phyloP scores from a whole-genome alignment of 805 yeast species.

The Wickerhamiella galacta region DNA sequence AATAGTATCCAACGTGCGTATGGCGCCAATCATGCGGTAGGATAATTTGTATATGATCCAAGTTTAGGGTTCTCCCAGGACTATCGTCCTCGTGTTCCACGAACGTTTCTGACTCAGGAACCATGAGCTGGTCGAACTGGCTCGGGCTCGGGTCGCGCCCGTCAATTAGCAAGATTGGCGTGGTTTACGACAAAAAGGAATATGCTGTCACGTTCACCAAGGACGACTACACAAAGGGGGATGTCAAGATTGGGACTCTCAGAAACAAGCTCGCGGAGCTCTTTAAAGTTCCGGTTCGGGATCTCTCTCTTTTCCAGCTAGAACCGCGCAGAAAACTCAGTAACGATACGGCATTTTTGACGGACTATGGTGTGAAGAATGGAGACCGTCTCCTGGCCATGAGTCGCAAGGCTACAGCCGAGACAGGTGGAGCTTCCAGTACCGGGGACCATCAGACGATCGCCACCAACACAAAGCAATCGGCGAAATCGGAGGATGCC shows the following conservation, averaged over 20 bases:
- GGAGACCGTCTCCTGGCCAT: slow-evolving; percentile 15
- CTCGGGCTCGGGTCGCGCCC: neutral
- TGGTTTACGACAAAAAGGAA: slow-evolving; percentile 9
- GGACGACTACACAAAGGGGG: slow-evolving; percentile 34
- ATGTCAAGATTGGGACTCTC: slow-evolving; percentile 49
- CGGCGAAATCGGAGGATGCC: neutral
- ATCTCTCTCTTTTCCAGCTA: slow-evolving; percentile 9
- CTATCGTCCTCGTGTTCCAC: too few species aligned
- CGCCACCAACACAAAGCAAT: slow-evolving; percentile 1
- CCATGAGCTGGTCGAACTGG: neutral
- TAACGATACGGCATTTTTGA: slow-evolving; percentile 9
- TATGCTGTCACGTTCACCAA: slow-evolving; percentile 13
- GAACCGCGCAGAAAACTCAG: slow-evolving; percentile 11
- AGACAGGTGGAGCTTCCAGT: neutral
- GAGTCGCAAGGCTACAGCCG: slow-evolving; percentile 2
- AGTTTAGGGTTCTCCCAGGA: too few species aligned
- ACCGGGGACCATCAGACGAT: slow-evolving; percentile 1
- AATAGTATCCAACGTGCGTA: too few species aligned
- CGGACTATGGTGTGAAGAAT: slow-evolving; percentile 11
- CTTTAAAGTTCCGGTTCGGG: slow-evolving; percentile 28
- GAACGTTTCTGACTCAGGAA: too few species aligned
- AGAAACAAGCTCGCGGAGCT: slow-evolving; percentile 39
- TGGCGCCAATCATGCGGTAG: too few species aligned
- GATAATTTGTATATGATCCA: too few species aligned
- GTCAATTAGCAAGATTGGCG: neutral